phyloP scores from a whole-genome alignment of 1,284 basidiomycete genomes.

The Sutorius eximius region DNA sequence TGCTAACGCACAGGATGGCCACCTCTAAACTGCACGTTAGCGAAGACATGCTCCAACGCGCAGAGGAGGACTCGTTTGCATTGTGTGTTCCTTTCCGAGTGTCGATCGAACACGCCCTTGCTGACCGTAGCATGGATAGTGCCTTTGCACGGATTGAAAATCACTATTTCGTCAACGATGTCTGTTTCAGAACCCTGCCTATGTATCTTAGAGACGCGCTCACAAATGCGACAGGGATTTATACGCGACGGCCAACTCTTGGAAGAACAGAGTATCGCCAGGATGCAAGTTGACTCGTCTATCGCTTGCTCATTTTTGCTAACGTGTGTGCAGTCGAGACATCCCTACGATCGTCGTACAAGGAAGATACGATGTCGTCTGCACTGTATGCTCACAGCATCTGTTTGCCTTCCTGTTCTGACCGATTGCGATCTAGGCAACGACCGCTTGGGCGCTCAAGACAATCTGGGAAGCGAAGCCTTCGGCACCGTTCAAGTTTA shows the following conservation, averaged over 20 bases:
- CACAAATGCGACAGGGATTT: constrained; percentile 62
- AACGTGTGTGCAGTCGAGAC: constrained; percentile 59
- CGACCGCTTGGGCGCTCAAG: constrained; percentile 78
- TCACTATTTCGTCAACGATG: constrained; percentile 86
- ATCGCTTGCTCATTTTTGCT: constrained; percentile 7
- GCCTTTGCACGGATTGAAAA: constrained; percentile 91
- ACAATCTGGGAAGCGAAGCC: constrained; percentile 81
- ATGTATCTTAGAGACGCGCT: background rate
- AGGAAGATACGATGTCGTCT: constrained; percentile 82
- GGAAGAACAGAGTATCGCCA: constrained; percentile 81
- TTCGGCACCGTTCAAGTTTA: constrained; percentile 39
- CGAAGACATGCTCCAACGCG: constrained; percentile 66
- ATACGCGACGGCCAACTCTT: constrained; percentile 89
- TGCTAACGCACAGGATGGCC: constrained; percentile 57
- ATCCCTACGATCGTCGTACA: constrained; percentile 86
- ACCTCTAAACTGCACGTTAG: constrained; percentile 77
- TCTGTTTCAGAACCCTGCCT: constrained; percentile 30
- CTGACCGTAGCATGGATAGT: constrained; percentile 39
- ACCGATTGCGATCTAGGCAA: constrained; percentile 46
- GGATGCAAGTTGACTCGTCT: constrained; percentile 63
- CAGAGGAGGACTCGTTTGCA: constrained; percentile 73
- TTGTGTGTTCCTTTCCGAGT: constrained; percentile 48
- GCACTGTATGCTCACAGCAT: constrained; percentile 50
- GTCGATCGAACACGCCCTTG: background rate
- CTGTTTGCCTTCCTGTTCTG: background rate